Base-by-base conservation (phyloP, 2,329 filamentous ascomycete genomes). In the Cladophialophora carrionii region DNA sequence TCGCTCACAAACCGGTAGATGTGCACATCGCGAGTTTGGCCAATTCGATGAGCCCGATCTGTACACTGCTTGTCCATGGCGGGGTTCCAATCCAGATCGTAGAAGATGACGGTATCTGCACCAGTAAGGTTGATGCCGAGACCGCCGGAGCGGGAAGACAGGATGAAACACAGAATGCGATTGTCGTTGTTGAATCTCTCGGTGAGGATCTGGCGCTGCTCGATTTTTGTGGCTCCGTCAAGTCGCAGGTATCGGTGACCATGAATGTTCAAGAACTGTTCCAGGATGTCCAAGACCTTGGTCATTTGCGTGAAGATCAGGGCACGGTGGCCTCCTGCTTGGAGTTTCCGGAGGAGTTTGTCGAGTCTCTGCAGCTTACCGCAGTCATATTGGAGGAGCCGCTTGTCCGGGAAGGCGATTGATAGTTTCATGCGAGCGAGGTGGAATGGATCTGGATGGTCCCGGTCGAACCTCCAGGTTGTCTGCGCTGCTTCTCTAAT, bases 301-400 rank as follows among this genome's bases (percentile, higher is more conserved):
- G 95, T 98, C 95, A 99, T 99, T 74, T 99, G 95, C 0, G 96
- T 98, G 78, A 99, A 99, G 75, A 99, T 99, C 57, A 99, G 83
- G 9, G 92, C 95, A 7, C 96, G 91, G 74, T 98, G 95, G 1
- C 93, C 92, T 46, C 92, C 92, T 2, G 90, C 87, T 78, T 98
- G 93, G 7, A 99, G 84, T 68, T 90, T 88, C 9, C 95, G 90
- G 14, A 99, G 84, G 1, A 99, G 84, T 66, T 88, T 88, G 73
- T 96, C 95, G 17, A 99, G 84, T 20, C 90, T 88, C 74, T 99
- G 95, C 3, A 99, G 85, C 77, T 99, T 99, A 71, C 95, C 95
- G 74, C 95, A 98, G 77, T 99, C 95, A 76, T 96, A 99, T 76
- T 99, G 94, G 0, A 99, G 82, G n/a, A 99, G 86, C 41, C 95